Conservation (phyloP, 2,329 filamentous ascomycete genomes). For the Phialocephala subalpina region DNA sequence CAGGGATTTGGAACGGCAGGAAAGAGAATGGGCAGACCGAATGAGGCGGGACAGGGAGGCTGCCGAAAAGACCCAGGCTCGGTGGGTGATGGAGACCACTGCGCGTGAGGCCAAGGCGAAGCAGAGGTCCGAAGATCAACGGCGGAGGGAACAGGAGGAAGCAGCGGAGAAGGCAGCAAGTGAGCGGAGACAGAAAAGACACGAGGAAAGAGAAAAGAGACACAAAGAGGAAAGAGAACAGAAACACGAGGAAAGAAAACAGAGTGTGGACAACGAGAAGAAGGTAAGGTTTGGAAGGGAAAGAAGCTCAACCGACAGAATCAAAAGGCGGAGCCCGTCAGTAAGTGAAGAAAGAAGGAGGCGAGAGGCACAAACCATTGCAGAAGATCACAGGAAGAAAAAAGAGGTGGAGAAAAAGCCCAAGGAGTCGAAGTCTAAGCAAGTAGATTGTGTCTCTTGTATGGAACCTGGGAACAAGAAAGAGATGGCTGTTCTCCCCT, state of each 20-base stretch:
- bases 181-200: no score
- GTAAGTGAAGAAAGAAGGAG: slow-evolving; percentile 13
- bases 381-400: slow-evolving; percentile 2
- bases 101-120: slow-evolving; percentile 19
- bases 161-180: neutral
- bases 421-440: slow-evolving; percentile 4
- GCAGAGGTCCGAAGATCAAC: slow-evolving; percentile 16
- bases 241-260: slow-evolving; percentile 1
- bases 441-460: slow-evolving; percentile 33
- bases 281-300: slow-evolving; percentile 16
- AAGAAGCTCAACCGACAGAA: slow-evolving; percentile 6
- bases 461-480: slow-evolving; percentile 29
- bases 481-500: slow-evolving; percentile 28
- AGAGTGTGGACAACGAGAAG: slow-evolving; percentile 14
- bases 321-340: slow-evolving; percentile 7
- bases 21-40: slow-evolving; percentile 12
- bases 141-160: slow-evolving; percentile 15
- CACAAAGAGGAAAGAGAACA: no score
- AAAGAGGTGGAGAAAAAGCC: slow-evolving; percentile 18
- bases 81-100: slow-evolving; percentile 19
- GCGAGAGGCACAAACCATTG: slow-evolving; percentile 12
- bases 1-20: slow-evolving; percentile 7
- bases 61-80: slow-evolving; percentile 15
- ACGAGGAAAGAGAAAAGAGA: slow-evolving; percentile 1
- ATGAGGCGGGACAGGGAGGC: slow-evolving; percentile 21